phyloP scores from a whole-genome alignment of 2,329 filamentous ascomycete genomes.

The Microcyclosporella mali region DNA sequence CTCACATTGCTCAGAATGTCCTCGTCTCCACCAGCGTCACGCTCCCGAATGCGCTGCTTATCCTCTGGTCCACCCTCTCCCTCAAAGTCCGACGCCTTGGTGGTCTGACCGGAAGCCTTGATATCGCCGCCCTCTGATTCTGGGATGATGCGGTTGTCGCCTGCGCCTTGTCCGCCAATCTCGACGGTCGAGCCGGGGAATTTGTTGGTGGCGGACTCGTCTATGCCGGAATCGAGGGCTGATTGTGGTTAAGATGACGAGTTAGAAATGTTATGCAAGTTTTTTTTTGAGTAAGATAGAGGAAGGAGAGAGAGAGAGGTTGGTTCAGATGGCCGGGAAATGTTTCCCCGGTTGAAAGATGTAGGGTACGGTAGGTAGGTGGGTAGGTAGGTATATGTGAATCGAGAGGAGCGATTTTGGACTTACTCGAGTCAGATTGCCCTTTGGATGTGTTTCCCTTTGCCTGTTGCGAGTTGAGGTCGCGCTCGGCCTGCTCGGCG shows the following conservation, averaged over 20 bases:
- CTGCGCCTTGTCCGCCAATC: constrained; percentile 41
- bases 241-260: neutral
- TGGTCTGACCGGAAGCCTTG: constrained; percentile 36
- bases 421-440: constrained; percentile 8
- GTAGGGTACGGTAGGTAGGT: no score
- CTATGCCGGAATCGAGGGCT: constrained; percentile 45
- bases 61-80: constrained; percentile 45
- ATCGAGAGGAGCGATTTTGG: no score
- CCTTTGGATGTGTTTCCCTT: constrained; percentile 18
- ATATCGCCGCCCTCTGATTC: constrained; percentile 41
- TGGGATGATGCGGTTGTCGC: constrained; percentile 45
- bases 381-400: no score
- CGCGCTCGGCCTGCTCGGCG: constrained; percentile 44
- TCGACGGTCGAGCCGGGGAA: constrained; percentile 43
- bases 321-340: no score
- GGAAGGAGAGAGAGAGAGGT: neutral
- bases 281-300: no score
- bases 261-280: neutral
- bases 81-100: constrained; percentile 46
- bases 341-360: no score
- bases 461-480: constrained; percentile 42
- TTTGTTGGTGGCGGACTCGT: constrained; percentile 35
- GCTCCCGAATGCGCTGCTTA: constrained; percentile 35
- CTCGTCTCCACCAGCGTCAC: constrained; percentile 37
- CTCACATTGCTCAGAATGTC: constrained; percentile 37